Conservation (phyloP, 148 eudicot species). For the Dianthus caryophyllus region DNA sequence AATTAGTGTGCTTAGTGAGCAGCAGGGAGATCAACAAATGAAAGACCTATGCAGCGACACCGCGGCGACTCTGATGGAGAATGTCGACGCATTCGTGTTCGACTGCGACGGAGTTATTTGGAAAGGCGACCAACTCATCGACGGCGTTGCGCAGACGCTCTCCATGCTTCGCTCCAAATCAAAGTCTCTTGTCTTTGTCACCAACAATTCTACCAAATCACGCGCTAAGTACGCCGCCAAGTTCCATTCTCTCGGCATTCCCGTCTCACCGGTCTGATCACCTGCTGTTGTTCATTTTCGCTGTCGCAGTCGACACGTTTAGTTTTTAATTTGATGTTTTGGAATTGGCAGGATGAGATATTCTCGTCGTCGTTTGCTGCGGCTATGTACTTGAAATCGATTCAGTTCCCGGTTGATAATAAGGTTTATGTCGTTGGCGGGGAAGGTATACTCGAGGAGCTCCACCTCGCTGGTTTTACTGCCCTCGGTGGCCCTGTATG, state of each 20-base stretch:
- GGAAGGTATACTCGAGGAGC: slow-evolving; percentile 83
- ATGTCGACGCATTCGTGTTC: slow-evolving; percentile 77
- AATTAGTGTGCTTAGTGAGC: too few species aligned
- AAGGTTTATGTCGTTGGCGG: slow-evolving; percentile 94
- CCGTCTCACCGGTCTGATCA: slow-evolving; percentile 61
- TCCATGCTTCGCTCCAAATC: slow-evolving; percentile 53
- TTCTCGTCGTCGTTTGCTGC: slow-evolving; percentile 86
- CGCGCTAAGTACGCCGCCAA: slow-evolving; percentile 65
- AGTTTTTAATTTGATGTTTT: too few species aligned
- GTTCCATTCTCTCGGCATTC: slow-evolving; percentile 73
- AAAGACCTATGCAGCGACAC: slow-evolving; percentile 32
- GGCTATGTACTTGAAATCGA: slow-evolving; percentile 67
- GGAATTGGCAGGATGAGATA: slow-evolving; percentile 71
- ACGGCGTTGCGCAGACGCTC: slow-evolving; percentile 68
- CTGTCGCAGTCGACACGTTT: too few species aligned
- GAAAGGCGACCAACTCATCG: slow-evolving; percentile 85
- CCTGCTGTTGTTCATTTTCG: too few species aligned
- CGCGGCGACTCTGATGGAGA: slow-evolving; percentile 37
- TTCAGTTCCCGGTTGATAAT: slow-evolving; percentile 55
- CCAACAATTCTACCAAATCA: slow-evolving; percentile 86
- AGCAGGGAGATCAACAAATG: neutral
- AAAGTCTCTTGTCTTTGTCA: slow-evolving; percentile 72
- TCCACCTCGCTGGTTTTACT: slow-evolving; percentile 75
- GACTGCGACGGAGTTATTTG: slow-evolving; percentile 96
- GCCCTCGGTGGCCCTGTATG: slow-evolving; percentile 90